phyloP scores from a whole-genome alignment of 345 rosid species.

The Lepidium africanum region DNA sequence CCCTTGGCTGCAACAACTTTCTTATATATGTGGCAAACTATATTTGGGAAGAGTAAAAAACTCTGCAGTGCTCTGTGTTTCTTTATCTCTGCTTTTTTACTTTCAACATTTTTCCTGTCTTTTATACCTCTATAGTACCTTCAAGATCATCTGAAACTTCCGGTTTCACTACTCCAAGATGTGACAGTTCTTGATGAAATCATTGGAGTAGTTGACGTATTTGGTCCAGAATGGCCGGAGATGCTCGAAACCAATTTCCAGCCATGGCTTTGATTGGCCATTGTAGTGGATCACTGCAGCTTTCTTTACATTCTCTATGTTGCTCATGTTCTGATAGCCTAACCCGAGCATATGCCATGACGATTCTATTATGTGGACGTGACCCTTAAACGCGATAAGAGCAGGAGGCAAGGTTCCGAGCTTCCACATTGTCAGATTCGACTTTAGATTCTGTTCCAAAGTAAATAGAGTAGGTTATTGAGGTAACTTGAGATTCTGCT shows the following conservation, averaged over 20 bases:
- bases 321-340: slow-evolving; percentile 84
- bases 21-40: slow-evolving; percentile 26
- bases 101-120: slow-evolving; percentile 25
- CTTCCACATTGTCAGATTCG: slow-evolving; percentile 92
- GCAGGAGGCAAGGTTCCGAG: slow-evolving; percentile 99
- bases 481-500: slow-evolving; percentile 4
- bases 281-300: slow-evolving; percentile 97
- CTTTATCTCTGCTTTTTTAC: slow-evolving; percentile 10
- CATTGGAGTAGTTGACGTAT: slow-evolving; percentile 81
- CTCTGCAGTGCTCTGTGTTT: slow-evolving; percentile 4
- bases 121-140: slow-evolving; percentile 24
- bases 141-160: slow-evolving; percentile 14
- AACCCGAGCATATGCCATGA: slow-evolving; percentile 99
- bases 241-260: slow-evolving; percentile 92
- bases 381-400: slow-evolving; percentile 86
- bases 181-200: slow-evolving; percentile 88
- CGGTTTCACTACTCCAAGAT: slow-evolving; percentile 67
- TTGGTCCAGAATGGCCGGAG: slow-evolving; percentile 97
- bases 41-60: slow-evolving; percentile 2
- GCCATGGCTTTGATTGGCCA: slow-evolving; percentile 98
- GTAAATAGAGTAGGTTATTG: neutral
- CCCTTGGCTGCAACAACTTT: slow-evolving; percentile 13
- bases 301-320: slow-evolving; percentile 48
- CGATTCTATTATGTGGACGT: slow-evolving; percentile 71
- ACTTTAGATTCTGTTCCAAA: slow-evolving; percentile 66